phyloP scores from a whole-genome alignment of 2,329 filamentous ascomycete species.

The Stromatinia cepivora region DNA sequence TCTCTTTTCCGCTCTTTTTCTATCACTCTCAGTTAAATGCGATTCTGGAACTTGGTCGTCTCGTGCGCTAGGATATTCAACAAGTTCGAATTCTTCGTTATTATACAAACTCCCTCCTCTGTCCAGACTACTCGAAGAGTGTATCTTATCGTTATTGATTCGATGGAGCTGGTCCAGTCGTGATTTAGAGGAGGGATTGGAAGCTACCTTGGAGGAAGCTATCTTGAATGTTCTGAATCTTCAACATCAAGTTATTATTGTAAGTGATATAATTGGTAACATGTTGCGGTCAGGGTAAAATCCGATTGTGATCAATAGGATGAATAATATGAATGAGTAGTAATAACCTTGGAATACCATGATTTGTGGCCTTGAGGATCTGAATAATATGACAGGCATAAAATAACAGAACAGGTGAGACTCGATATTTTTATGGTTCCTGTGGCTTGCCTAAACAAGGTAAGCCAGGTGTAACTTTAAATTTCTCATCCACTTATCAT shows the following conservation, averaged over 20 bases:
- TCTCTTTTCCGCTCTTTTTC: constrained; percentile 62
- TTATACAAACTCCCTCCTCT: constrained; percentile 24
- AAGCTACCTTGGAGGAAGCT: constrained; percentile 27
- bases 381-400: constrained; percentile 5
- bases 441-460: not conserved
- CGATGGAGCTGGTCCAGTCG: constrained; percentile 17
- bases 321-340: no score
- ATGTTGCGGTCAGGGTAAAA: constrained; percentile 14
- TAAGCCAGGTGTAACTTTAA: no score
- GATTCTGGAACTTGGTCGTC: constrained; percentile 17
- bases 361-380: constrained; percentile 1
- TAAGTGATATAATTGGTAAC: constrained; percentile 8
- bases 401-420: not conserved
- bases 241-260: constrained; percentile 8
- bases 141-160: constrained; percentile 23
- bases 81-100: constrained; percentile 39
- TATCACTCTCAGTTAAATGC: constrained; percentile 26
- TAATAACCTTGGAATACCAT: not conserved
- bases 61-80: constrained; percentile 32
- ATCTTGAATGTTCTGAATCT: constrained; percentile 30
- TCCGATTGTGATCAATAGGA: not conserved
- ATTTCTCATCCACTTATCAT: constrained; percentile 3
- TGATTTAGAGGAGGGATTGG: constrained; percentile 34
- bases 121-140: constrained; percentile 30
- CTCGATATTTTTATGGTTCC: not conserved